Percentiles rank a stretch among this genome's conserved stretches.
Evolutionary conservation across 176 grass and related monocot species (phyloP).

Genomic region (Coix lacrymajobi): DNA sequence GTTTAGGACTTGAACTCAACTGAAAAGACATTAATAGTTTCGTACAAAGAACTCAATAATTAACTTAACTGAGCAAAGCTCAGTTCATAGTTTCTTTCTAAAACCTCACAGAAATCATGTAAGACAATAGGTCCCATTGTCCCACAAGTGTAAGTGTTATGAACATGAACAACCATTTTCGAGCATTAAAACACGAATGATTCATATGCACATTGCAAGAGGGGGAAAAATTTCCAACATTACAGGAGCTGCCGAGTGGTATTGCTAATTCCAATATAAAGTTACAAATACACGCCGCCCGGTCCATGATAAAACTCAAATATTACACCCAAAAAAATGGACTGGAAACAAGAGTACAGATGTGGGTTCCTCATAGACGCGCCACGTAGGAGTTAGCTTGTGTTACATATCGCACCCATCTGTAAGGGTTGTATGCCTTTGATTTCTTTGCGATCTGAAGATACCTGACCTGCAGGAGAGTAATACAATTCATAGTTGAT

Average conservation of each 20-base stretch:
- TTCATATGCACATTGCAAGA: constrained; percentile 11
- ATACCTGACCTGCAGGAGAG: constrained; percentile 77
- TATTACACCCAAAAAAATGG: background rate
- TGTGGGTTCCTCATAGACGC: constrained; percentile 51
- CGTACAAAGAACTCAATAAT: too few species aligned
- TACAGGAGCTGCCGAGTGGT: constrained; percentile 10
- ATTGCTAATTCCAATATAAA: constrained; percentile 10
- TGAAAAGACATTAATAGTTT: too few species aligned
- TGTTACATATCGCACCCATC: constrained; percentile 98
- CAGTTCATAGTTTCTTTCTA: background rate
- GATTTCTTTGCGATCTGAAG: constrained; percentile 98
- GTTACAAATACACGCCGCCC: constrained; percentile 33
- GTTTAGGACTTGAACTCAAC: too few species aligned
- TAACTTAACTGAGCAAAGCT: too few species aligned
- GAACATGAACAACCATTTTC: constrained; percentile 7
- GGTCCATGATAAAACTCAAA: background rate
- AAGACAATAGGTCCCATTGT: background rate
- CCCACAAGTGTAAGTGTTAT: background rate
- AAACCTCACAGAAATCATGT: background rate
- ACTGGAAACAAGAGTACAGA: constrained; percentile 23
- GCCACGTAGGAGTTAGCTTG: constrained; percentile 96
- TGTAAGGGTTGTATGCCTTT: constrained; percentile 87
- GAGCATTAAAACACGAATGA: constrained; percentile 1
- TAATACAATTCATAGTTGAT: background rate
- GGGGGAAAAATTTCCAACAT: background rate